A percentile compares a stretch with the other conserved stretches of the same genome.
phyloP scores from a whole-genome alignment of 2,329 filamentous ascomycete genomes.

The Ceratocystis alfenasii region DNA sequence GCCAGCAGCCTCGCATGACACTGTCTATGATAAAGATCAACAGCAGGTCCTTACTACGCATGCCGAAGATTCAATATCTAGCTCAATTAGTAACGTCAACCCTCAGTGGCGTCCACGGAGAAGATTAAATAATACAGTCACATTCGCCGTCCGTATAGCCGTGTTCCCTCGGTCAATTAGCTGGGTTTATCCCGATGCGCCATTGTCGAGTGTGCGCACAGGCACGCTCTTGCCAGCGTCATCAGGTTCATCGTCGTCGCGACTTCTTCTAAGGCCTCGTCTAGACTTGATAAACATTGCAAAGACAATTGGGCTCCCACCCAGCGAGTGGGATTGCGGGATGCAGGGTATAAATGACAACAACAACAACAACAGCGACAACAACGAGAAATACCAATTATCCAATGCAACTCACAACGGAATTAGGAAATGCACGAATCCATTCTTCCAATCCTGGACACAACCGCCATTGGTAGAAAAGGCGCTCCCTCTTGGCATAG shows the following conservation, averaged over 20 bases:
- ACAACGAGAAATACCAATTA: too few species aligned
- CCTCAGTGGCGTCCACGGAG: background rate
- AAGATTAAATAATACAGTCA: background rate
- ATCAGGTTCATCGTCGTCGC: background rate
- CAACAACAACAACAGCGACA: too few species aligned
- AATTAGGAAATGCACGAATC: conserved; percentile 8
- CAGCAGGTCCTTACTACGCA: background rate
- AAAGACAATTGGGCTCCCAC: background rate
- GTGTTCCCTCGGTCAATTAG: background rate
- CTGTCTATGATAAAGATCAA: background rate
- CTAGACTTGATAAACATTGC: conserved; percentile 9
- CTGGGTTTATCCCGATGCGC: conserved; percentile 5
- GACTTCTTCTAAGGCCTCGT: conserved; percentile 4
- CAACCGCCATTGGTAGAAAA: conserved; percentile 3
- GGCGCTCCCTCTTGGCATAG: background rate
- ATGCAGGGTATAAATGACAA: background rate
- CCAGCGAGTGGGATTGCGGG: background rate
- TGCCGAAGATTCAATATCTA: background rate
- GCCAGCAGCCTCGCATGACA: background rate
- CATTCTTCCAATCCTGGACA: conserved; percentile 14
- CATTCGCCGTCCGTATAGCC: background rate
- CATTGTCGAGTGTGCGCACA: background rate
- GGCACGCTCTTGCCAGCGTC: conserved; percentile 1
- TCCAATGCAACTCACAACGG: background rate
- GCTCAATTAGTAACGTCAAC: background rate